A percentile compares a stretch with the other conserved stretches of the same genome.
Conservation (phyloP, 176 grass and related monocot species). For the Melocanna baccifera region DNA sequence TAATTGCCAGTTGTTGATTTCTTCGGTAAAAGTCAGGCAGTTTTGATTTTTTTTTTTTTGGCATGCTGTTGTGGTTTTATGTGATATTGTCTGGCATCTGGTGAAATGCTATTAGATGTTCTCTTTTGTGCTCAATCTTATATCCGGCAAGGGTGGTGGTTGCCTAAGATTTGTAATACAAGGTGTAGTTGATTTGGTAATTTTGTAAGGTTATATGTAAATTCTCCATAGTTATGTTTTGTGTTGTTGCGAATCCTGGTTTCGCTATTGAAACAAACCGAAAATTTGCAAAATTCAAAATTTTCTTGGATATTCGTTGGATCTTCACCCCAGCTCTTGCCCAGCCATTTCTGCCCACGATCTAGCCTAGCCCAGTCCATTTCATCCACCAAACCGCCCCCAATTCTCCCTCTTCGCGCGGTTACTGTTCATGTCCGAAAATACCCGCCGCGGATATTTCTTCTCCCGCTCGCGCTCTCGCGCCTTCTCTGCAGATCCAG, state of each 20-base stretch:
- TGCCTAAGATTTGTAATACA: not conserved
- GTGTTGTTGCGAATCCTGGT: not conserved
- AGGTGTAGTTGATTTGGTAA: not conserved
- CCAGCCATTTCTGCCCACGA: too few relatives aligned
- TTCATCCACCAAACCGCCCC: too few relatives aligned
- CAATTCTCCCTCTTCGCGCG: too few relatives aligned
- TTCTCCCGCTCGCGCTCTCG: too few relatives aligned
- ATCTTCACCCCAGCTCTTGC: too few relatives aligned
- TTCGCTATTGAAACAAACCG: too few relatives aligned
- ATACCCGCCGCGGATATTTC: too few relatives aligned
- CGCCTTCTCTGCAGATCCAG: too few relatives aligned
- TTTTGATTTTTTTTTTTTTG: not conserved
- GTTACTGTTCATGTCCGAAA: too few relatives aligned
- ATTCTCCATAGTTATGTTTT: not conserved
- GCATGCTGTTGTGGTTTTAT: slow-evolving; percentile 12
- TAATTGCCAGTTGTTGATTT: not conserved
- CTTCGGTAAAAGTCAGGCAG: not conserved
- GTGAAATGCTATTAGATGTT: not conserved
- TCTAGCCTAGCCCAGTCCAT: too few relatives aligned
- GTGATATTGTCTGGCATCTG: not conserved
- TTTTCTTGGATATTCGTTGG: too few relatives aligned
- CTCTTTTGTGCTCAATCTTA: not conserved
- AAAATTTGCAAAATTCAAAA: too few relatives aligned
- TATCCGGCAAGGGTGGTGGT: not conserved
- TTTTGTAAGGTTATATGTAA: not conserved